Evolutionary conservation across 2,329 filamentous ascomycete genomes (phyloP), one percentile per base, ranked within the genome.

Genomic region (Phoma sp.): DNA sequence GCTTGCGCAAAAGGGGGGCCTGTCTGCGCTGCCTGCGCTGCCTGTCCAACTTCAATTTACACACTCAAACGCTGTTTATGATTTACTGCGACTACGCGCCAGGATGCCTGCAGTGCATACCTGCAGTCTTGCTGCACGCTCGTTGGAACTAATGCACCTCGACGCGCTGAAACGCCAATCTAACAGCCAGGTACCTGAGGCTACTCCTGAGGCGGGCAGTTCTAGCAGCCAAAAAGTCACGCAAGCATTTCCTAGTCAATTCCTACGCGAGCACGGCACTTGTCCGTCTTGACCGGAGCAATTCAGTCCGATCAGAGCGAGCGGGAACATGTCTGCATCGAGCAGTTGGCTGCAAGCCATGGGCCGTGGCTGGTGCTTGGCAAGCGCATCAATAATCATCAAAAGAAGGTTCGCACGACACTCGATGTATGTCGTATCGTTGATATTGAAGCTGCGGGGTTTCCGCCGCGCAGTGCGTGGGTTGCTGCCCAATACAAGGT

Each of bases 1-100:
- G 43, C 51, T 13, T 40, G 41, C 43, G 33, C 52, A 55, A 55
- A 51, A 55, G 52, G 52, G 52, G 52, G 52, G 22, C 22, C 22
- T 6, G 22, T 24, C 22, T 24, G 22, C 22, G 19, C 40, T 24
- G 38, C 22, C 22, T 24, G 22, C 4, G 22, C 22, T 24, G 22
- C 22, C 22, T 24, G 22, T 4, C 22, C 22, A 17, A 17, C 17
- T 17, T 17, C 17, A 17, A 50, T 50, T 50, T 45, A 46, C 52
- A 55, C 41, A 17, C 19, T 45, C 52, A 38, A 46, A 32, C 52
- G 21, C 27, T 9, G 8, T 12, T 33, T 38, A 36, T 37, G 32
- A 55, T 46, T 50, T 50, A 35, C 49, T 12, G 37, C 52, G 3
- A 32, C 36, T 51, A 43, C 52, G 46, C 41, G 37, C 47, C 52